phyloP scores from a whole-genome alignment of 371 early-diverging fungal genomes.

The Smittium mucronatum region DNA sequence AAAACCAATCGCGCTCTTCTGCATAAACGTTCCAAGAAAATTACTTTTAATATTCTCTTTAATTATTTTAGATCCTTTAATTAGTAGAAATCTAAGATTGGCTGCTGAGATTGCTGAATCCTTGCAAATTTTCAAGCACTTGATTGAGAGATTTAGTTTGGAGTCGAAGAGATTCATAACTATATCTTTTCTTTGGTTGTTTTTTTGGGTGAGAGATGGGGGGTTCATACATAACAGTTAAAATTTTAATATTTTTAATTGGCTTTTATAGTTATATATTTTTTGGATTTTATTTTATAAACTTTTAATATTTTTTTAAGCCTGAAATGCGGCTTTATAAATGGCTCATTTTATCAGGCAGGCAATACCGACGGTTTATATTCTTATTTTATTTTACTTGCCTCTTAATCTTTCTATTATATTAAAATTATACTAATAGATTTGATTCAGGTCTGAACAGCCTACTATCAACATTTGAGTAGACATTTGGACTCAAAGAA shows the following conservation, averaged over 20 bases:
- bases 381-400: background rate
- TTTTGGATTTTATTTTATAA: background rate
- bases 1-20: background rate
- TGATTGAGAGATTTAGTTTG: background rate
- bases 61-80: background rate
- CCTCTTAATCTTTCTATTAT: background rate
- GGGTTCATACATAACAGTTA: background rate
- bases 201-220: background rate
- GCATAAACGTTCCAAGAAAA: background rate
- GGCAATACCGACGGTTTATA: background rate
- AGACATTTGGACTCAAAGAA: background rate
- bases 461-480: background rate
- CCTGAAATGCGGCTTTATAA: background rate
- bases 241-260: background rate
- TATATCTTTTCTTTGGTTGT: background rate
- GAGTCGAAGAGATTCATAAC: background rate
- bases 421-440: background rate
- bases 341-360: background rate
- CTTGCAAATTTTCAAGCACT: background rate
- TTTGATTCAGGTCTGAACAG: background rate
- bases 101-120: background rate
- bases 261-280: background rate
- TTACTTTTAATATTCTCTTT: background rate
- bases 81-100: background rate
- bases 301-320: background rate